Percentiles rank a stretch among this genome's conserved stretches.
Conservation (phyloP, 108 stramenopile genomes). For the Skeletonema marinoi region DNA sequence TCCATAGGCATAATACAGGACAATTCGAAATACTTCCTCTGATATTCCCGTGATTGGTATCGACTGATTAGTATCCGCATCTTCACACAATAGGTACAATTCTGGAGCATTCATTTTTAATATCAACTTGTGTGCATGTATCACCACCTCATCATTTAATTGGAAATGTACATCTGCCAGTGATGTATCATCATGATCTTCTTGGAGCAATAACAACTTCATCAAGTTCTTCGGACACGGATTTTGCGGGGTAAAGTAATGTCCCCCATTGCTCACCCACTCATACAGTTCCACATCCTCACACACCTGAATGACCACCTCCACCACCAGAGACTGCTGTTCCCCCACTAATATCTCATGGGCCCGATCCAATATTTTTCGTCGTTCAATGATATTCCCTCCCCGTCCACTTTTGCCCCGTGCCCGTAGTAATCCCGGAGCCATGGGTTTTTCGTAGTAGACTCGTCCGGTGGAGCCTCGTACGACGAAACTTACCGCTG, state of each 20-base stretch:
- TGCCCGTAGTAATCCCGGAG: background rate
- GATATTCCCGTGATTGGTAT: background rate
- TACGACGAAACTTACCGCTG: background rate
- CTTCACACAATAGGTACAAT: background rate
- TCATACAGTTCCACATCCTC: background rate
- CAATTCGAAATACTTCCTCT: background rate
- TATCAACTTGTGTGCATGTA: slow-evolving; percentile 4
- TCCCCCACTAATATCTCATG: background rate
- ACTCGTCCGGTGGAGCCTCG: background rate
- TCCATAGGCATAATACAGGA: background rate
- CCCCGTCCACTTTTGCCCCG: background rate
- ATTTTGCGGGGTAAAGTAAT: background rate
- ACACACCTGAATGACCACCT: background rate
- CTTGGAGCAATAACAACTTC: background rate
- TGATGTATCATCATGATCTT: background rate
- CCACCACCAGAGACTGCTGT: background rate
- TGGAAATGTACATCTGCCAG: background rate
- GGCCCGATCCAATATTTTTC: background rate
- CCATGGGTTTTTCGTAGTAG: background rate
- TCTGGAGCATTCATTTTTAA: slow-evolving; percentile 9
- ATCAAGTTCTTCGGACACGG: background rate
- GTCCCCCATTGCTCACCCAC: background rate
- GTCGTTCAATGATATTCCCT: background rate
- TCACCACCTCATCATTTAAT: background rate
- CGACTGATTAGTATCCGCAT: background rate